Evolutionary conservation across 2,329 filamentous ascomycete genomes (phyloP), one percentile per base, ranked within the genome.

Genomic region (Rachicladosporium sp.): DNA sequence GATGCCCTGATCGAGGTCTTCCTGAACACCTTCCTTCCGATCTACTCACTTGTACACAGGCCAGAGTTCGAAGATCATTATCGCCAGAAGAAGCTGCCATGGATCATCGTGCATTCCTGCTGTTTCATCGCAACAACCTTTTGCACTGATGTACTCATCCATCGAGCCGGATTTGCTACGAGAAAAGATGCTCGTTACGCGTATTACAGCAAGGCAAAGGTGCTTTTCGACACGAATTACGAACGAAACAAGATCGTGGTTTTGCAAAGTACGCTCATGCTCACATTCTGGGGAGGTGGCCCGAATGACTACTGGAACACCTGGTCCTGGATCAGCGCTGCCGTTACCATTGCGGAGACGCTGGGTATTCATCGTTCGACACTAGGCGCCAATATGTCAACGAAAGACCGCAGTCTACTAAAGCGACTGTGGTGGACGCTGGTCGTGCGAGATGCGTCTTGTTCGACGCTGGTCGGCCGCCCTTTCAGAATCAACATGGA

Each of bases 371-470:
- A 51, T 36, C 39, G 48, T n/a, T 48, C 45, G 6, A 35, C 38
- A 2, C 29, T 41, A 9, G 31, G 33, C 5, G 37, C 44, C 5
- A 41, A 47, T 27, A 43, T 46, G 39, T 30, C 43, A 12, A 29
- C 29, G 8, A 48, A 45, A 37, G 47, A 49, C 29, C 38, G 36
- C 19, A 40, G 45, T 30, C 33, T 49, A 15, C 36, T 51, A 29
- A 46, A 43, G 32, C 40, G 48, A 15, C 35, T 50, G 9, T 50
- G 48, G 48, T 50, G 48, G 48, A 47, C 40, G n/a, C 38, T 50
- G n/a, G 40, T 42, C 19, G 15, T 50, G 4, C 42, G 48, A 23
- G 48, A 50, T 36, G 44, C 48, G 8, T 42, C 40, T 23, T 48
- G 40, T 27, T 35, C 46, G 29, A 38, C 48, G 2, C 36, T 50